These are phyloP conservation scores for Rhodamnia argentea DNA, from an alignment of 345 rosid species.

Conservation along the genomic window DNA sequence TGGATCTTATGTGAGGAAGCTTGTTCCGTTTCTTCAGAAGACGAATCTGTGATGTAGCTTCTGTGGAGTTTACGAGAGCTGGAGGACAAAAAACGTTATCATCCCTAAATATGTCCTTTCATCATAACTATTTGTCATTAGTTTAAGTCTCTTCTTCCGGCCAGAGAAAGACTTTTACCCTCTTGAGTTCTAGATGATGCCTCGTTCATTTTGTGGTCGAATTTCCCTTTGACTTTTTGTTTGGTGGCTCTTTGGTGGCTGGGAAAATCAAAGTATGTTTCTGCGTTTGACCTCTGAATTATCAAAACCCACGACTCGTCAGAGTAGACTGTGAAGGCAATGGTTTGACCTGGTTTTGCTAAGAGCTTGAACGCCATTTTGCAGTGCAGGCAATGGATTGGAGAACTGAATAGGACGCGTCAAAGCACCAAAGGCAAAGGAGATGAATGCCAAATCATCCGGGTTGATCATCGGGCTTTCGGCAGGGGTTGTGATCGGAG, in stretches of 20 bases:
- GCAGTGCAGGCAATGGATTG: slow-evolving; percentile 52
- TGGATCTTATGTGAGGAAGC: background rate
- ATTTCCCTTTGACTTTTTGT: background rate
- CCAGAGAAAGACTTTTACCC: background rate
- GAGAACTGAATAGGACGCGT: slow-evolving; percentile 15
- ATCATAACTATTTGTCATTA: background rate
- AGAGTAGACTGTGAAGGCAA: background rate
- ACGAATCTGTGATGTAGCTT: background rate
- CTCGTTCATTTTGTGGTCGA: background rate
- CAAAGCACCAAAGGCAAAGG: slow-evolving; percentile 3
- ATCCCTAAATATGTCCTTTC: background rate
- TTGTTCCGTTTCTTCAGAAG: background rate
- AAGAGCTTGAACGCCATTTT: background rate
- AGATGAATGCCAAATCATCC: slow-evolving; percentile 73
- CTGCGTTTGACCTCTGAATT: background rate
- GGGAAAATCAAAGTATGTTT: background rate
- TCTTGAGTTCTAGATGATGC: background rate
- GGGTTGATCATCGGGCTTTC: slow-evolving; percentile 89
- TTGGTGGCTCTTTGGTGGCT: background rate
- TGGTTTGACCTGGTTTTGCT: background rate
- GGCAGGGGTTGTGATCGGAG: slow-evolving; percentile 87
- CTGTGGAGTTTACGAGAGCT: background rate
- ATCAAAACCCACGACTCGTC: background rate
- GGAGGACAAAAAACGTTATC: background rate
- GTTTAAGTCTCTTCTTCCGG: background rate